A percentile compares a stretch with the other conserved stretches of the same genome.
These are phyloP conservation scores for Paramecium pentaurelia DNA, from an alignment of 73 alveolate genomes.

Conservation along the genomic window DNA sequence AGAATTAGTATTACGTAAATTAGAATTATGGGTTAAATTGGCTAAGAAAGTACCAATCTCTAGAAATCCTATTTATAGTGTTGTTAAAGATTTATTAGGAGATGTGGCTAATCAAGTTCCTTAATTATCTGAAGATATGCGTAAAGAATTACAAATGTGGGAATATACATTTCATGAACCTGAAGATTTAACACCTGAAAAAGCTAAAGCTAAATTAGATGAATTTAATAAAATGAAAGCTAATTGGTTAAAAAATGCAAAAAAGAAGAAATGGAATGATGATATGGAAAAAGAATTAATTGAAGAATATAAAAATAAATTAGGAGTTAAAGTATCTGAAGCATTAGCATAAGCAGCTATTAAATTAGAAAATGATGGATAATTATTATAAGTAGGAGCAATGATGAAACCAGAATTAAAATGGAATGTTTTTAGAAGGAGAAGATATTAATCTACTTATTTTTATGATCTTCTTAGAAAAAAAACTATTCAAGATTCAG, in stretches of 20 bases:
- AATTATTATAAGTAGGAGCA: constrained; percentile 38
- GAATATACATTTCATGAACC: constrained; percentile 73
- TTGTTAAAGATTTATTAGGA: constrained; percentile 57
- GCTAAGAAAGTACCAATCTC: constrained; percentile 69
- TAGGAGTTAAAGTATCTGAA: constrained; percentile 6
- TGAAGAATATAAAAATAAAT: constrained; percentile 64
- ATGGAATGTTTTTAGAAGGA: constrained; percentile 46
- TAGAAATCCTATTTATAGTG: constrained; percentile 62
- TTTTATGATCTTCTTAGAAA: constrained; percentile 31
- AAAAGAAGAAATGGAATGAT: constrained; percentile 84
- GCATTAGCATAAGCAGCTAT: neutral
- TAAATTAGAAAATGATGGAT: constrained; percentile 28
- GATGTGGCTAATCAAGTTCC: constrained; percentile 63
- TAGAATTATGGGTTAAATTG: constrained; percentile 54
- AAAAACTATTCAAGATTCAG: constrained; percentile 50
- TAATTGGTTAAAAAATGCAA: constrained; percentile 79
- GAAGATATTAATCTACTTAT: neutral
- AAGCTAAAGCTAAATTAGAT: constrained; percentile 64
- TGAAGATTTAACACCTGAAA: constrained; percentile 70
- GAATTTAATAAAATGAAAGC: constrained; percentile 73
- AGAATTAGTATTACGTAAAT: constrained; percentile 60
- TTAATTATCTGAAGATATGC: constrained; percentile 51
- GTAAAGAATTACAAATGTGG: constrained; percentile 75
- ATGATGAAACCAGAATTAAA: constrained; percentile 21
- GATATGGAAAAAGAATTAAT: constrained; percentile 70